A percentile compares a stretch with the other conserved stretches of the same genome.
These are phyloP conservation scores for Hypoxylon sp. DNA, from an alignment of 2,329 filamentous ascomycete genomes.

Conservation along the genomic window DNA sequence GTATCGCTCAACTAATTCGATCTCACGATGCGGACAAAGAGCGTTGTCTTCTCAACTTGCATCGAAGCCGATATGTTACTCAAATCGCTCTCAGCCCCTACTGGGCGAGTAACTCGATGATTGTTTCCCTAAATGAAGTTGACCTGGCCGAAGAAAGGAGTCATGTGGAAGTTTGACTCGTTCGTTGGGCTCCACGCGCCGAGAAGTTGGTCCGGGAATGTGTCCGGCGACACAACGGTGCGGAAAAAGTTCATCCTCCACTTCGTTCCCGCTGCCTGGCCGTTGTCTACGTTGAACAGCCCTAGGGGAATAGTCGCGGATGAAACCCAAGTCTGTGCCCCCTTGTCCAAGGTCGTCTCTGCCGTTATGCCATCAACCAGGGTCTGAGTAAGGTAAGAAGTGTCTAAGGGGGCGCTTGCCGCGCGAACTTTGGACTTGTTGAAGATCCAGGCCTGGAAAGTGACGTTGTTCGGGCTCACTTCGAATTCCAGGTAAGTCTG, in stretches of 20 bases:
- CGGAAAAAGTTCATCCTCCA: conserved; percentile 68
- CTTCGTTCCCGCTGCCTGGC: conserved; percentile 57
- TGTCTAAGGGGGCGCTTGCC: conserved; percentile 58
- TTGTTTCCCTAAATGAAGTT: conserved; percentile 37
- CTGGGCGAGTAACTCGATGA: background rate
- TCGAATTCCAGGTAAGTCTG: conserved; percentile 65
- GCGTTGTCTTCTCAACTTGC: background rate
- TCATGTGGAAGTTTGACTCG: conserved; percentile 62
- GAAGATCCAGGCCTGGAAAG: conserved; percentile 64
- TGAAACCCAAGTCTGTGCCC: conserved; percentile 57
- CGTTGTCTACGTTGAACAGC: conserved; percentile 62
- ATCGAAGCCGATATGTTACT: conserved; percentile 10
- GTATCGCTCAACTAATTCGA: conserved; percentile 29
- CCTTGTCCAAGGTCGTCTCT: conserved; percentile 55
- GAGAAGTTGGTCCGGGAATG: conserved; percentile 59
- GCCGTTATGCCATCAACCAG: conserved; percentile 58
- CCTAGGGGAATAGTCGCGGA: conserved; percentile 59
- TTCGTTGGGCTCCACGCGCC: conserved; percentile 62
- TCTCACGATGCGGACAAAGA: background rate
- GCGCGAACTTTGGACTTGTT: conserved; percentile 62
- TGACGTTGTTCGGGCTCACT: conserved; percentile 64
- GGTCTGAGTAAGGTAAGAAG: conserved; percentile 57
- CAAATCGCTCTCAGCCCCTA: background rate
- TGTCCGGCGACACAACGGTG: conserved; percentile 58
- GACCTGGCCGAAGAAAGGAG: conserved; percentile 56